These are phyloP conservation scores for Rosa rugosa DNA, from an alignment of 306 rosid genomes.

Conservation along the genomic window DNA sequence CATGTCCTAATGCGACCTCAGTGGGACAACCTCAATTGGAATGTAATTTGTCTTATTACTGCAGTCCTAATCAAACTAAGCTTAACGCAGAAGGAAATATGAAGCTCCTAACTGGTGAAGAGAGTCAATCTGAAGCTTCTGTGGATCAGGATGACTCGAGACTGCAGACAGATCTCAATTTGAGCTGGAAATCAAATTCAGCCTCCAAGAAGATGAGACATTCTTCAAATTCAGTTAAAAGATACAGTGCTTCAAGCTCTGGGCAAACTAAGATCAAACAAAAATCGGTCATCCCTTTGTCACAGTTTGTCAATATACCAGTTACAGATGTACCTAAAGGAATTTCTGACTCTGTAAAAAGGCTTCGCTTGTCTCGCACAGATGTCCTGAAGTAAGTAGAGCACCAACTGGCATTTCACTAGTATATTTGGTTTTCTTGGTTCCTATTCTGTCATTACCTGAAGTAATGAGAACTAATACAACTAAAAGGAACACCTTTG, in stretches of 20 bases:
- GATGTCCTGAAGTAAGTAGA: conserved; percentile 75
- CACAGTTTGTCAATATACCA: conserved; percentile 32
- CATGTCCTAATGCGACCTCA: conserved; percentile 51
- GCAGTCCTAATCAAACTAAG: conserved; percentile 27
- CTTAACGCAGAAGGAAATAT: conserved; percentile 28
- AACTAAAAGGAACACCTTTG: neutral
- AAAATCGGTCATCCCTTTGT: conserved; percentile 29
- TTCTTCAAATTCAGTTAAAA: conserved; percentile 34
- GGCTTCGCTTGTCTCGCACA: conserved; percentile 74
- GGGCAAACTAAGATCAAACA: conserved; percentile 42
- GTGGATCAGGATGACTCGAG: conserved; percentile 27
- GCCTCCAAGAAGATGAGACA: conserved; percentile 25
- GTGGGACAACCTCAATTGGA: conserved; percentile 35
- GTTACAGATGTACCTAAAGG: conserved; percentile 43
- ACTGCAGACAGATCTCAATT: conserved; percentile 29
- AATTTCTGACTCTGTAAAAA: conserved; percentile 55
- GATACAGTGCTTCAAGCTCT: conserved; percentile 33
- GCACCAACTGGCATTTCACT: conserved; percentile 12
- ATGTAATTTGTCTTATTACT: conserved; percentile 28
- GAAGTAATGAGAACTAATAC: neutral
- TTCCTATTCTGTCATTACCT: neutral
- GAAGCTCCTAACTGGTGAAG: conserved; percentile 29
- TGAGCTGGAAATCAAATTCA: conserved; percentile 31
- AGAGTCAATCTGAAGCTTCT: conserved; percentile 27
- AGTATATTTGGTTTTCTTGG: conserved; percentile 15